Evolutionary conservation across 495 filamentous ascomycete species (phyloP).

Genomic region (Penicillium desertorum): DNA sequence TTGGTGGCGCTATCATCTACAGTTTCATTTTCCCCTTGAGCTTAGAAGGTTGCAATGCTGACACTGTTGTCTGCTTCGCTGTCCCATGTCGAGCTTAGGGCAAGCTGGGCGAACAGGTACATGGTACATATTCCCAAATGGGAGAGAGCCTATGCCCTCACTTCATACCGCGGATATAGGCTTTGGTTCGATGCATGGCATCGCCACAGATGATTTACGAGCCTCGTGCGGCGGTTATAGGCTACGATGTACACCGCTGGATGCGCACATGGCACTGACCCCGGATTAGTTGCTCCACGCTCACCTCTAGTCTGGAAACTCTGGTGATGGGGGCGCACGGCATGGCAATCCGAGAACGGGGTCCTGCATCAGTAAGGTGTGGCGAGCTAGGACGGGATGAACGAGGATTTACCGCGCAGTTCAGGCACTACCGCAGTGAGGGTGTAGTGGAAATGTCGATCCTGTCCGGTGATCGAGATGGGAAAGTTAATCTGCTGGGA

Average conservation of each 20-base stretch:
- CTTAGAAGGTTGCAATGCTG: neutral
- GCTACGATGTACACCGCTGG: conserved; percentile 9
- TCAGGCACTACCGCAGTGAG: conserved; percentile 16
- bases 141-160: neutral
- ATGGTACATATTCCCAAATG: neutral
- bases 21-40: neutral
- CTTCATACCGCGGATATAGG: neutral
- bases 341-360: neutral
- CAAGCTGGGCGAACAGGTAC: neutral
- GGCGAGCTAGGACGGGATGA: conserved; percentile 9
- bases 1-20: neutral
- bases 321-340: neutral
- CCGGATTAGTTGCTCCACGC: neutral
- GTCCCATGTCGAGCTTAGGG: neutral
- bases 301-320: neutral
- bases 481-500: neutral
- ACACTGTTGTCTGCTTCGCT: neutral
- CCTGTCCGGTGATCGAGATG: conserved; percentile 6
- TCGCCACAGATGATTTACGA: conserved; percentile 5
- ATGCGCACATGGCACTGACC: conserved; percentile 10
- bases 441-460: neutral
- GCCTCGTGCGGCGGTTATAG: neutral
- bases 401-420: conserved; percentile 24
- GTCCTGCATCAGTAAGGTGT: conserved; percentile 21
- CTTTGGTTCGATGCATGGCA: neutral